phyloP scores from a whole-genome alignment of 192 early-diverging fungal genomes.

The Mortierella antarctica region DNA sequence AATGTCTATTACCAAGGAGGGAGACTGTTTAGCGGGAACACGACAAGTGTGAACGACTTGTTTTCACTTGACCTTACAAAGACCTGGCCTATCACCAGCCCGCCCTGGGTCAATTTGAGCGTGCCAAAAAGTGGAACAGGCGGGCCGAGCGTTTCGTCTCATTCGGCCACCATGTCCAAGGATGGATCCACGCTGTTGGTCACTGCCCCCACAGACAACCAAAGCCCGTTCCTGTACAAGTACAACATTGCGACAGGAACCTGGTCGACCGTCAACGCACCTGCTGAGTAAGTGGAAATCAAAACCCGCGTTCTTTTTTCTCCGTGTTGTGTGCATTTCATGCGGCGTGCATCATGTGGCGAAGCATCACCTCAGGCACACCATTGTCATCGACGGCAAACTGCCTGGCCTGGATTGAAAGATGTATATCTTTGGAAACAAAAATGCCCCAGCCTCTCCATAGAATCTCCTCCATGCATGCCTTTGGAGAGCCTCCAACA shows the following conservation, averaged over 20 bases:
- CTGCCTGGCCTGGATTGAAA: too few species aligned
- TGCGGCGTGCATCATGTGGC: too few species aligned
- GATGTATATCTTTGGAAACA: too few species aligned
- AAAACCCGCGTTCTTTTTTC: not conserved
- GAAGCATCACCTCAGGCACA: too few species aligned
- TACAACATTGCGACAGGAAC: slow-evolving; percentile 14
- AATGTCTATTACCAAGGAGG: slow-evolving; percentile 33
- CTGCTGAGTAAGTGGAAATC: slow-evolving; percentile 29
- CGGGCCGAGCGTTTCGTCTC: slow-evolving; percentile 1
- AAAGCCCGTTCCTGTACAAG: slow-evolving; percentile 9
- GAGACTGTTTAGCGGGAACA: slow-evolving; percentile 2
- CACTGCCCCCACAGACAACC: slow-evolving; percentile 23
- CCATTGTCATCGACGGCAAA: too few species aligned
- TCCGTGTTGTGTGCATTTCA: not conserved
- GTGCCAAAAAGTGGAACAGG: not conserved
- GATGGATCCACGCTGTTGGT: slow-evolving; percentile 23
- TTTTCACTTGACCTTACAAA: slow-evolving; percentile 27
- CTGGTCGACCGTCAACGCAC: slow-evolving; percentile 25
- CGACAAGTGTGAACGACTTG: not conserved
- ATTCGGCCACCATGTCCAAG: slow-evolving; percentile 26
- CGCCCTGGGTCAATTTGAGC: slow-evolving; percentile 25
- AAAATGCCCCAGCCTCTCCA: too few species aligned
- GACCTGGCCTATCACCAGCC: slow-evolving; percentile 8
- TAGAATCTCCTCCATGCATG: too few species aligned
- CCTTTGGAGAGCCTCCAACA: too few species aligned